phyloP scores from a whole-genome alignment of 208 protist species.

The Naegleria gruberi region DNA sequence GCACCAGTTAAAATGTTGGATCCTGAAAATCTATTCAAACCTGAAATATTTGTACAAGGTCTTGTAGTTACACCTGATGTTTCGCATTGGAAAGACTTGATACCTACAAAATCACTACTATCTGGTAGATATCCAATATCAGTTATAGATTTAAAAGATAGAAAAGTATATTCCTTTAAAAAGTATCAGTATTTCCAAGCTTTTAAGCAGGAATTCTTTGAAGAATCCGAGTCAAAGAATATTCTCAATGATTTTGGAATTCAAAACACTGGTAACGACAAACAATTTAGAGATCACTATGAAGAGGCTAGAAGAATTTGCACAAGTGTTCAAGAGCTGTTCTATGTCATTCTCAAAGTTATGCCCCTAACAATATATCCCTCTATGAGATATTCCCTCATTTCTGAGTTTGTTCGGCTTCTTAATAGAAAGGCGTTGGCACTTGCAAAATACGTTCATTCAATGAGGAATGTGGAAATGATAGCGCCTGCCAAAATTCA shows the following conservation, averaged over 20 bases:
- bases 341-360: background rate
- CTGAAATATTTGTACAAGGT: slow-evolving; percentile 9
- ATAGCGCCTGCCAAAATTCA: background rate
- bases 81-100: background rate
- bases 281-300: background rate
- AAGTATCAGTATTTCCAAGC: background rate
- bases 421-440: background rate
- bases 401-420: background rate
- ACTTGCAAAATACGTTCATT: background rate
- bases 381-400: background rate
- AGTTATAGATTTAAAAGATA: background rate
- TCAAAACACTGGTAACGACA: background rate
- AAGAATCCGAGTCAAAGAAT: background rate
- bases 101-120: background rate
- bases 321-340: background rate
- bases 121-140: background rate
- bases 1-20: background rate
- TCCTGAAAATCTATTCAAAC: background rate
- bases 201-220: background rate
- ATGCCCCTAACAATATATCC: background rate
- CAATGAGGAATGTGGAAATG: background rate
- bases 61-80: background rate
- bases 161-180: background rate
- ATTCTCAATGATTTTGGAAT: background rate
- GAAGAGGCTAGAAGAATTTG: background rate